These are phyloP conservation scores for Aurantiochytrium sp. DNA, from an alignment of 108 stramenopile genomes.

Conservation along the genomic window DNA sequence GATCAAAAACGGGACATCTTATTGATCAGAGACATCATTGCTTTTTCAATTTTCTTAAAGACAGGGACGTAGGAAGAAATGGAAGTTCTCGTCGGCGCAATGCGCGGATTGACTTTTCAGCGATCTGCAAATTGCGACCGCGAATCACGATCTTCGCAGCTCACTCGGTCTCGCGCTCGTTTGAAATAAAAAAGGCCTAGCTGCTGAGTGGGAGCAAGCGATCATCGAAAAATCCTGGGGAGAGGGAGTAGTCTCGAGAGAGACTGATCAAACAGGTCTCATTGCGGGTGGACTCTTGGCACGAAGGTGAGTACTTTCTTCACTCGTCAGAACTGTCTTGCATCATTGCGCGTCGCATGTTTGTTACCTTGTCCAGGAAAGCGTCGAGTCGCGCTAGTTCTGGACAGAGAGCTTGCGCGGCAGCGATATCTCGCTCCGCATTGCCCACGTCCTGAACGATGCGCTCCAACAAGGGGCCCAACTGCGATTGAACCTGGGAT, in stretches of 20 bases:
- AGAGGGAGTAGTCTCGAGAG: no score
- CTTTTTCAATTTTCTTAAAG: neutral
- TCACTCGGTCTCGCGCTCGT: no score
- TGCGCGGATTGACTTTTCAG: no score
- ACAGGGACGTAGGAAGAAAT: neutral
- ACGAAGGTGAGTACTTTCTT: neutral
- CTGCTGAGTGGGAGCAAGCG: no score
- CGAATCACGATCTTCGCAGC: no score
- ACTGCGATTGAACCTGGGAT: neutral
- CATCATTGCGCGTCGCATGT: neutral
- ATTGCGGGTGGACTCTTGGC: neutral
- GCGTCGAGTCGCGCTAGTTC: neutral
- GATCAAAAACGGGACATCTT: neutral
- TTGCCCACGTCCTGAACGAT: neutral
- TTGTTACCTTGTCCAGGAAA: neutral
- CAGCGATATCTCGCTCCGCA: neutral
- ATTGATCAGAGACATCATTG: neutral
- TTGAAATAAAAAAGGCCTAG: no score
- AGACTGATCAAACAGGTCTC: neutral
- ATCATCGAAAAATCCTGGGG: no score
- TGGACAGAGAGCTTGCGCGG: neutral
- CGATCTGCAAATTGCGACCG: no score
- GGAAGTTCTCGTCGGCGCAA: neutral
- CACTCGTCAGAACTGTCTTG: neutral
- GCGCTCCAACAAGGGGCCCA: neutral